Base-by-base conservation (phyloP, 352 stramenopile genomes). In the Globisporangium cylindrosporum region DNA sequence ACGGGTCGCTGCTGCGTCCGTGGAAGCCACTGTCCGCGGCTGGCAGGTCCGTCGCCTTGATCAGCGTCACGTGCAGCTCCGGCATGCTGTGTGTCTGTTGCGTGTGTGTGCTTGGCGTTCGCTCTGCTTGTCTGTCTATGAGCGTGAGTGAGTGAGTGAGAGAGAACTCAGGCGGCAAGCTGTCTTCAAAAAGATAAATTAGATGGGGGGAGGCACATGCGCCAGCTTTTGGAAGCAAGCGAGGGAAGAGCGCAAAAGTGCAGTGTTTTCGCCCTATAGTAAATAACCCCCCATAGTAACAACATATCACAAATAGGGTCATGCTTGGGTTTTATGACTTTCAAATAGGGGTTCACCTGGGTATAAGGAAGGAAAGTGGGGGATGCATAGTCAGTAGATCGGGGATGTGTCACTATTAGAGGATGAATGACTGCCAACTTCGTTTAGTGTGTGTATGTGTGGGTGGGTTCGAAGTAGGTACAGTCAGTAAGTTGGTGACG, bases 1-100 rank as follows among this genome's bases (percentile, higher is more conserved):
- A 94, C 64, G 86, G 86, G 66, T 94, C 86, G 70, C 82, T 92
- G 20, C 77, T 80, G 65, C 71, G 81, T 41, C 84, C 77, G 46
- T 79, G 66, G 57, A 80, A 68, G 59, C 75, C 73, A 18, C 73
- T 81, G 74, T 94, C 86, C 46, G 73, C 86, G n/a, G 86, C 81
- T 1, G 80, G 79, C 46, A 94, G 79, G 75, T 90, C 79, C 38
- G 68, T 88, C 32, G 83, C 84, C 57, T 78, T 77, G 66, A 92
- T 77, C 14, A 94, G 66, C 54, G 83, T 90, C 64, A 94, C 80
- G 49, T 79, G 72, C 5, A 94, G 69, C 64, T 86, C 81, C 32
- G 84, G 82, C 84, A 92, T 92, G 24, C 20, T 29, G 38, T 57
- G 64, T 54, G 4, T 62, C 24, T 56, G n/a, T 63, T 24, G 43